Evolutionary conservation across 2,329 filamentous ascomycete species (phyloP).

Genomic region (Diaporthe velutina): DNA sequence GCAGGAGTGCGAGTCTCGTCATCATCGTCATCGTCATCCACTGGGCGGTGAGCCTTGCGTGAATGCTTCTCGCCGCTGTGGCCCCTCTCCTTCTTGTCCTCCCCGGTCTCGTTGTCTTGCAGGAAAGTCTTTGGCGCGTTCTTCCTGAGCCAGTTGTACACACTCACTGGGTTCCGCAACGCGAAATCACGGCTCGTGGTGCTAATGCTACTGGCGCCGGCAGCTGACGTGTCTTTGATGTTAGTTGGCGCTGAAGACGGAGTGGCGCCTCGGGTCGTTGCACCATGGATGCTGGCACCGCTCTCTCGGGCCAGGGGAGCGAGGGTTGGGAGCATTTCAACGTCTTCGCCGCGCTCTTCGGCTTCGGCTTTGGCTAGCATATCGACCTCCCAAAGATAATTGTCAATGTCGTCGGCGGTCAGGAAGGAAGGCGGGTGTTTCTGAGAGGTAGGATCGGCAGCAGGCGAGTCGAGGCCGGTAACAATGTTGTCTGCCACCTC

Average conservation of each 20-base stretch:
- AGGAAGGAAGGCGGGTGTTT: slow-evolving; percentile 76
- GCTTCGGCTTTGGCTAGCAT: slow-evolving; percentile 57
- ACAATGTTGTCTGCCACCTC: slow-evolving; percentile 63
- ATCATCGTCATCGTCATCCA: slow-evolving; percentile 56
- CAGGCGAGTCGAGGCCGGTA: slow-evolving; percentile 51
- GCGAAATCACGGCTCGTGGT: slow-evolving; percentile 60
- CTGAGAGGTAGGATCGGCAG: slow-evolving; percentile 61
- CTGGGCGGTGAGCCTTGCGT: slow-evolving; percentile 36
- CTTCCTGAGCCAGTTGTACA: slow-evolving; percentile 94
- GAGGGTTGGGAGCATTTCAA: slow-evolving; percentile 59
- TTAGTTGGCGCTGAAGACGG: slow-evolving; percentile 42
- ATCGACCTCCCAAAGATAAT: slow-evolving; percentile 78
- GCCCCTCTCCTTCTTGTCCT: slow-evolving; percentile 44
- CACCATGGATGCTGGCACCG: slow-evolving; percentile 52
- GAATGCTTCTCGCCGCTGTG: slow-evolving; percentile 46
- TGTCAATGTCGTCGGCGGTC: slow-evolving; percentile 77
- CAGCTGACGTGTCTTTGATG: slow-evolving; percentile 54
- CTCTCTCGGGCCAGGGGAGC: slow-evolving; percentile 61
- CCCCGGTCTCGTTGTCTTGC: slow-evolving; percentile 74
- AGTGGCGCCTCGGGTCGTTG: slow-evolving; percentile 50
- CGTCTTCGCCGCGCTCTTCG: slow-evolving; percentile 43
- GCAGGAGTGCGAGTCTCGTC: slow-evolving; percentile 49
- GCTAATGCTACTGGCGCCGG: slow-evolving; percentile 54
- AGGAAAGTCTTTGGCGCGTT: slow-evolving; percentile 88
- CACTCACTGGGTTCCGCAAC: slow-evolving; percentile 86